phyloP scores from a whole-genome alignment of 202 grass and related monocot species.

The Zoysia matrella region DNA sequence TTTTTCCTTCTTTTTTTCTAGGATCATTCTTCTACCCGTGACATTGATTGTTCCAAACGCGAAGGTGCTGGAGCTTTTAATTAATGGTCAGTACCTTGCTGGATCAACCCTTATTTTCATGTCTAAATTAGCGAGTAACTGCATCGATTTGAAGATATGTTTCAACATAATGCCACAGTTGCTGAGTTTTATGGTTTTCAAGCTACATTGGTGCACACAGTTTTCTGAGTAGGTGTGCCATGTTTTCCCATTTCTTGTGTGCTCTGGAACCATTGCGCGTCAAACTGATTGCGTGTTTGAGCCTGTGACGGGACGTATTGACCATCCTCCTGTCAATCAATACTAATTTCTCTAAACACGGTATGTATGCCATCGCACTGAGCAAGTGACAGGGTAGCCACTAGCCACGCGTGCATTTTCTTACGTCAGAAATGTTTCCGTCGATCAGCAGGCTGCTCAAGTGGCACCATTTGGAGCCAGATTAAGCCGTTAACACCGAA shows the following conservation, averaged over 20 bases:
- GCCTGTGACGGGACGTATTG: conserved; percentile 4
- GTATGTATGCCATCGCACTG: neutral
- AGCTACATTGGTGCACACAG: neutral
- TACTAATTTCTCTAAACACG: neutral
- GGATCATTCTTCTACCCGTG: neutral
- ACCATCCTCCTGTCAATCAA: neutral
- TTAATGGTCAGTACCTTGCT: neutral
- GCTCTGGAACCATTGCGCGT: neutral
- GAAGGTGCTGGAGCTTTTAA: conserved; percentile 8
- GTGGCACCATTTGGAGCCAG: conserved; percentile 46
- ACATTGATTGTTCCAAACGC: conserved; percentile 23
- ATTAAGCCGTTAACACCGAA: conserved; percentile 24
- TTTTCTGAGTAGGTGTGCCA: neutral
- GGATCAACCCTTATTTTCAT: neutral
- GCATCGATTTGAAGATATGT: neutral
- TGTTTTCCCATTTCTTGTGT: neutral
- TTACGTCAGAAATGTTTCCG: conserved; percentile 30
- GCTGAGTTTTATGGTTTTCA: neutral
- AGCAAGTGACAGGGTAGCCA: conserved; percentile 23
- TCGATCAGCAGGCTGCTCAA: conserved; percentile 26
- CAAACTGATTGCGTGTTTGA: conserved; percentile 32
- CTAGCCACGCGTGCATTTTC: conserved; percentile 36
- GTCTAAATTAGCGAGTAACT: conserved; percentile 11
- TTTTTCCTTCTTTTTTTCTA: neutral
- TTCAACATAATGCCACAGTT: neutral